These are phyloP conservation scores for Trichoderma hamatum DNA, from an alignment of 2,329 filamentous ascomycete species.

Conservation along the genomic window DNA sequence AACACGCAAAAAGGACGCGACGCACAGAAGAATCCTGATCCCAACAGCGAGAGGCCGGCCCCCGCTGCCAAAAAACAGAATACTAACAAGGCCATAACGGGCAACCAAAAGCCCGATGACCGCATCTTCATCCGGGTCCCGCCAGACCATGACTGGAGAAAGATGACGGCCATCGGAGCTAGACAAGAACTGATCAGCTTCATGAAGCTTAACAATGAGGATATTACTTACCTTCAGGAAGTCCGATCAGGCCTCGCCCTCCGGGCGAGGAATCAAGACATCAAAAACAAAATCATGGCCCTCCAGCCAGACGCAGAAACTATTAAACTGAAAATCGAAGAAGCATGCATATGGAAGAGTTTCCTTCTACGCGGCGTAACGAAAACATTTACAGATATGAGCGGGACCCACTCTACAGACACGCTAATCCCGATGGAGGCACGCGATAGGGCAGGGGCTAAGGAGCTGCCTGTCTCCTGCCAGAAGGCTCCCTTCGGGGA, in stretches of 20 bases:
- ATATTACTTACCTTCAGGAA: background rate
- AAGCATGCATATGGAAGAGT: background rate
- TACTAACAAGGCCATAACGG: background rate
- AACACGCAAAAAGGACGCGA: background rate
- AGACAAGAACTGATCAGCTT: background rate
- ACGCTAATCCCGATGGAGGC: background rate
- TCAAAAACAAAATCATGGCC: background rate
- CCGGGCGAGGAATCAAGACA: background rate
- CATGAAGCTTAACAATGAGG: background rate
- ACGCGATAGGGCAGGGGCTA: background rate
- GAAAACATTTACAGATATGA: background rate
- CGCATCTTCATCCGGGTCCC: background rate
- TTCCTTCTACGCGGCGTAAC: background rate
- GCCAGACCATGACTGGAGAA: background rate
- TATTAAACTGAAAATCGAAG: background rate
- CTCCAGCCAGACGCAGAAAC: background rate
- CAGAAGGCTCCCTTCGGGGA: background rate
- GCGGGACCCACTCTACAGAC: background rate
- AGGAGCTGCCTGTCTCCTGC: no score
- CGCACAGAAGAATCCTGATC: background rate
- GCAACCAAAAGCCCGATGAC: background rate
- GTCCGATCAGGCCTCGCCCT: background rate
- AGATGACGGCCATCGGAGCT: background rate
- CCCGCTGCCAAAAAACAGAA: background rate
- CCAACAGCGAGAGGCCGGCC: background rate